Evolutionary conservation across 2,329 filamentous ascomycete species (phyloP).

Genomic region (Exophiala calicioides): DNA sequence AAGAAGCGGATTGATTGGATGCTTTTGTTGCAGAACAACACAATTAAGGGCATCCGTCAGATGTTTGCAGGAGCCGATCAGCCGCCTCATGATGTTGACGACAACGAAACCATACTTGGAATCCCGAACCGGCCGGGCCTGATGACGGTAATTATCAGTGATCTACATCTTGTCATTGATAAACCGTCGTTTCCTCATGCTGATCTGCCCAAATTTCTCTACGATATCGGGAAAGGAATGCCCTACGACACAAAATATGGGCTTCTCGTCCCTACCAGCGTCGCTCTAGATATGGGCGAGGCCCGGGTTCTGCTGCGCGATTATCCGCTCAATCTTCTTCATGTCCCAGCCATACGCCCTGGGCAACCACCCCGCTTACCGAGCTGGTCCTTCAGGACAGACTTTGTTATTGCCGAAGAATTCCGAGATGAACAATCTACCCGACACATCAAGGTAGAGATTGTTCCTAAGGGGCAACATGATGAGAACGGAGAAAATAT

Average conservation of each 20-base stretch:
- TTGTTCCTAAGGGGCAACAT: conserved; percentile 70
- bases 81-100: conserved; percentile 76
- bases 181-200: conserved; percentile 87
- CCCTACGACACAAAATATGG: conserved; percentile 88
- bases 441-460: conserved; percentile 76
- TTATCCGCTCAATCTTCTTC: conserved; percentile 87
- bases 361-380: conserved; percentile 77
- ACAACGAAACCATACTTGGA: conserved; percentile 80
- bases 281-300: conserved; percentile 88
- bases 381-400: conserved; percentile 80
- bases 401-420: conserved; percentile 96
- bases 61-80: conserved; percentile 82
- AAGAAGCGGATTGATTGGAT: conserved; percentile 83
- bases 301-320: conserved; percentile 83
- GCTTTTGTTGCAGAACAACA: conserved; percentile 66
- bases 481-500: conserved; percentile 55
- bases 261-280: conserved; percentile 83
- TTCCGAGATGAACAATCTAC: conserved; percentile 78
- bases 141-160: conserved; percentile 76
- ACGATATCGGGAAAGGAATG: conserved; percentile 95
- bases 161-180: conserved; percentile 81
- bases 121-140: conserved; percentile 83
- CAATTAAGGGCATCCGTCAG: conserved; percentile 76
- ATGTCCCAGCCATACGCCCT: conserved; percentile 79
- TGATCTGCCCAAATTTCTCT: conserved; percentile 79